Evolutionary conservation across 768 basidiomycete species (phyloP), one percentile per base, ranked within the genome.

Genomic region (Hygrophoropsis aurantiaca): DNA sequence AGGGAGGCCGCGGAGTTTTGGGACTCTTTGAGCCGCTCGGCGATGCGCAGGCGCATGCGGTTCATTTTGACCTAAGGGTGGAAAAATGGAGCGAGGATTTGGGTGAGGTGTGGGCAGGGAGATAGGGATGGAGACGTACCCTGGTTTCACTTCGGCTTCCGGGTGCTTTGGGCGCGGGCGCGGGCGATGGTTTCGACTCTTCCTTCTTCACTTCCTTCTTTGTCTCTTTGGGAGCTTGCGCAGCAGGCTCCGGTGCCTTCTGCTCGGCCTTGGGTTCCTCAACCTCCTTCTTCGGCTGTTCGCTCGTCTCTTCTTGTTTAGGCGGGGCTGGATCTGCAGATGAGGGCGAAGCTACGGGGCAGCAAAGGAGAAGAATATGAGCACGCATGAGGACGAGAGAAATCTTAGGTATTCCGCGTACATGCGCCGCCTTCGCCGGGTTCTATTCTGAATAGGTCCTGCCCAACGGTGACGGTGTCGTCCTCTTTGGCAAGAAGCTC

Each of bases 21-120:
- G 19, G 94, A 95, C 65, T 97, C 87, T 74, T 99, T 99, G 65
- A 99, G 82, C 43, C 95, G 93, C 71, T 94, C 92, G 39, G 94
- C 88, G 60, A 99, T 99, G 52, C 94, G 91, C 53, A 90, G 77
- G 39, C 95, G 90, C 97, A 99, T 99, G 43, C 94, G 87, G 69
- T 82, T 94, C 94, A 99, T 97, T 78, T 97, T 98, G 62, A 98
- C 85, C 90, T 92, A 25, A 26, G 10, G 20, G 3, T 13, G 5
- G 26, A n/a, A n/a, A n/a, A 35, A 13, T 10, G 1, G 32, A 5
- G 19, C 55, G 18, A 49, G 24, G 19, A 21, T 37, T 46, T 35
- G 27, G 34, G 43, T 44, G 13, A 19, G 20, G 25, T 25, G 13
- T 11, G 33, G n/a, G 25, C 23, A 35, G 16, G 19, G 39, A 16